Evolutionary conservation across 176 grass and related monocot genomes (phyloP), one percentile per base, ranked within the genome.

Genomic region (Rhynchospora pubera): DNA sequence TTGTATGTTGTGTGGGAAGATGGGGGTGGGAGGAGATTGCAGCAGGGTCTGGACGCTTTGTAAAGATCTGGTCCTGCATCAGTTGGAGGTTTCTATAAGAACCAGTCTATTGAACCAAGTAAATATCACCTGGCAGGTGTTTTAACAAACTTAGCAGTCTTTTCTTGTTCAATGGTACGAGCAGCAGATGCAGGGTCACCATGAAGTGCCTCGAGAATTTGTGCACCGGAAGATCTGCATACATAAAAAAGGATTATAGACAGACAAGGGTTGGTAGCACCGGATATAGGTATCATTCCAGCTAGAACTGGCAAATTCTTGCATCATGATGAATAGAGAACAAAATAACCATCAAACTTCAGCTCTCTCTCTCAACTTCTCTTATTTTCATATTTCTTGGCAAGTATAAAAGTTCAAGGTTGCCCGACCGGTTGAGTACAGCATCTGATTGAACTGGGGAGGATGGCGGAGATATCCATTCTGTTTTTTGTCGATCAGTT

Each of bases 181-280:
- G 97, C 90, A 82, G 44, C 59, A 79, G 96, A 93, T 67, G 97
- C 97, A 86, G 97, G 97, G 84, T 99, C 97, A 62, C 89, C 86
- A 82, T 96, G 97, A 90, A 99, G 97, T 86, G 97, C 96, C 84
- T 99, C 96, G 53, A 99, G 92, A 88, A 99, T 99, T 89, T 87
- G 85, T 63, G 24, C 16, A 6, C 72, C 72, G 18, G 72, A 53
- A 22, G 83, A 81, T 90, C 94, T 97, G 91, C 90, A 94, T 69
- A 28, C 56, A 92, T 84, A 30, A 23, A 72, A 79, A 82, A 55
- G 5, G 21, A 58, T 97, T 92, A 97, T 90, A 86, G 86, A 75
- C 44, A 86, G 79, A 62, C 73, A 83, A 68, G 50, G 72, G 4
- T 23, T 77, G 50, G 22, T 77, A 77, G 55, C 47, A 77, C 12